Conservation (phyloP, 495 filamentous ascomycete species). For the Recurvomyces mirabilis region DNA sequence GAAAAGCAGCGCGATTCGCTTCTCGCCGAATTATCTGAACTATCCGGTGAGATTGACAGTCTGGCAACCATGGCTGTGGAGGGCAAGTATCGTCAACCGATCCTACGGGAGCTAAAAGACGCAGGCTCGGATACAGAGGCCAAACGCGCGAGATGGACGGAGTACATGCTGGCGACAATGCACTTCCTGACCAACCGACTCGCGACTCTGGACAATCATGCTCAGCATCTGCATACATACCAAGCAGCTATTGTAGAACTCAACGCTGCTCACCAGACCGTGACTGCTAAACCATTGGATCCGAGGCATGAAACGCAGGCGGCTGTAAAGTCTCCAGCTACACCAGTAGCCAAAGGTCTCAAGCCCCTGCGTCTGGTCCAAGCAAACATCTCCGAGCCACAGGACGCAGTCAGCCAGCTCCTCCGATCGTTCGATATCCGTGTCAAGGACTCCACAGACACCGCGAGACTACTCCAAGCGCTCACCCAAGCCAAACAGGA, state of each 20-base stretch:
- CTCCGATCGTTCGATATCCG: slow-evolving; percentile 12
- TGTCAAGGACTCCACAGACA: not conserved
- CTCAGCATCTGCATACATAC: slow-evolving; percentile 10
- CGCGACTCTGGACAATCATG: slow-evolving; percentile 2
- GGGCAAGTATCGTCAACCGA: slow-evolving; percentile 17
- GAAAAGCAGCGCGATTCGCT: slow-evolving; percentile 9
- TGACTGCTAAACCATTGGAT: not conserved
- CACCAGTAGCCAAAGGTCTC: slow-evolving; percentile 16
- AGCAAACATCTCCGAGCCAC: slow-evolving; percentile 10
- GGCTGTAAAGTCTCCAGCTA: slow-evolving; percentile 1
- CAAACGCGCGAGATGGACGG: slow-evolving; percentile 9
- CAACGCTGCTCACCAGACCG: not conserved
- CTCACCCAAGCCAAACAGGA: slow-evolving; percentile 1
- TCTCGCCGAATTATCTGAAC: slow-evolving; percentile 17
- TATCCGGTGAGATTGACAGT: slow-evolving; percentile 27
- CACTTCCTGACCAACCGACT: slow-evolving; percentile 14
- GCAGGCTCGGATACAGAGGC: not conserved
- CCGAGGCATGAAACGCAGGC: not conserved
- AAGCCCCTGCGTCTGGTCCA: slow-evolving; percentile 19
- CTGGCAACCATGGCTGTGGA: slow-evolving; percentile 30
- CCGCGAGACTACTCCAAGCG: not conserved
- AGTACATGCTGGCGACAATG: slow-evolving; percentile 10
- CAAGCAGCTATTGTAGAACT: not conserved
- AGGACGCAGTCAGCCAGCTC: slow-evolving; percentile 14
- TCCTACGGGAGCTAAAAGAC: slow-evolving; percentile 4